A percentile compares a stretch with the other conserved stretches of the same genome.
Conservation (phyloP, 257 asterid genomes). For the Datura wrightii region DNA sequence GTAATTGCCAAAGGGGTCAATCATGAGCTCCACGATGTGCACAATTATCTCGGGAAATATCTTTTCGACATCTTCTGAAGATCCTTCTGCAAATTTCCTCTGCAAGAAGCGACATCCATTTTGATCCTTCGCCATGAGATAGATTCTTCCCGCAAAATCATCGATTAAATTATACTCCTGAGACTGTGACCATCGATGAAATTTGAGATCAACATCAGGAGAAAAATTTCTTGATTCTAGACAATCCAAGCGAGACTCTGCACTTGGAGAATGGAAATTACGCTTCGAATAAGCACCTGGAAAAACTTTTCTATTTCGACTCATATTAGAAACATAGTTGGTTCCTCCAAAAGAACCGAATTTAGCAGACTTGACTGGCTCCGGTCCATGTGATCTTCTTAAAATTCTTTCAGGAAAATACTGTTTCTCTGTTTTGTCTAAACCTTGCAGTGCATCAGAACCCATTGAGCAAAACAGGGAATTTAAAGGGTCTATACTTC, state of each 20-base stretch:
- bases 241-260: conserved; percentile 21
- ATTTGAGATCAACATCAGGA: conserved; percentile 28
- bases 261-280: conserved; percentile 26
- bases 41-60: conserved; percentile 75
- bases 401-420: conserved; percentile 5
- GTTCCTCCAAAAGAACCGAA: conserved; percentile 17
- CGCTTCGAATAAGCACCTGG: not conserved
- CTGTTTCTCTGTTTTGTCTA: conserved; percentile 17
- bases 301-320: conserved; percentile 20
- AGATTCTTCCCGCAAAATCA: conserved; percentile 37
- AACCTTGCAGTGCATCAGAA: not conserved
- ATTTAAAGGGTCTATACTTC: conserved; percentile 11
- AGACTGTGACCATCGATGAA: conserved; percentile 26
- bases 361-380: conserved; percentile 24
- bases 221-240: conserved; percentile 24
- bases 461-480: not conserved
- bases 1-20: conserved; percentile 93
- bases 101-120: conserved; percentile 94
- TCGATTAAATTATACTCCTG: conserved; percentile 18
- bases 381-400: conserved; percentile 18
- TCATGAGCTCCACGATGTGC: conserved; percentile 86
- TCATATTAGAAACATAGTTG: conserved; percentile 16
- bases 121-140: conserved; percentile 78
- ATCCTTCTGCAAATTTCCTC: conserved; percentile 83
- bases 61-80: conserved; percentile 63